phyloP scores from a whole-genome alignment of 1,284 basidiomycete genomes.

The Rhodotorula sp. region DNA sequence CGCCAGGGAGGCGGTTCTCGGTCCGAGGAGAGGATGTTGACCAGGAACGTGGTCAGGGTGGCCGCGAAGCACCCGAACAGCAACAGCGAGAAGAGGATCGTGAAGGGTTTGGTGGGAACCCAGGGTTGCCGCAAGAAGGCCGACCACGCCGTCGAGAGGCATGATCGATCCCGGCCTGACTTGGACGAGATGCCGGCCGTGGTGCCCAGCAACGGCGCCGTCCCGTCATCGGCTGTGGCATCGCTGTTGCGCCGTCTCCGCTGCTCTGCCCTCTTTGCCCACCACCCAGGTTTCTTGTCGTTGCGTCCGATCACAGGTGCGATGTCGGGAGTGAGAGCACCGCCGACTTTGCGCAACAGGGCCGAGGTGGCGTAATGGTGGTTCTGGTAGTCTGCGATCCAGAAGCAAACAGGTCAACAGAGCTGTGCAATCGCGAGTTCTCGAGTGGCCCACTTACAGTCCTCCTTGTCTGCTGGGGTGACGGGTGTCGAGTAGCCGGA shows the following conservation, averaged over 20 bases:
- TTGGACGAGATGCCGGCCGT: conserved; percentile 1
- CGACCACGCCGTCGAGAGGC: conserved; percentile 17
- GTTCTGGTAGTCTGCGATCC: conserved; percentile 19
- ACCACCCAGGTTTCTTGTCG: conserved; percentile 34
- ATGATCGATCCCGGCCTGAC: conserved; percentile 16
- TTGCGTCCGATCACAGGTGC: conserved; percentile 36
- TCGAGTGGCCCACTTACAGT: conserved; percentile 11
- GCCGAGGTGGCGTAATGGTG: conserved; percentile 36
- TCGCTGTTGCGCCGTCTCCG: conserved; percentile 20
- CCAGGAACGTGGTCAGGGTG: conserved; percentile 64
- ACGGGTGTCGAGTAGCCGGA: conserved; percentile 28
- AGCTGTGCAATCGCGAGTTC: not conserved
- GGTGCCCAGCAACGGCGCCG: conserved; percentile 18
- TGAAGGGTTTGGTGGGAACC: conserved; percentile 74
- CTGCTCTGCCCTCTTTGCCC: conserved; percentile 25
- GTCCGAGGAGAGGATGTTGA: conserved; percentile 91
- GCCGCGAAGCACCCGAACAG: conserved; percentile 56
- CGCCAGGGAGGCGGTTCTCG: conserved; percentile 93
- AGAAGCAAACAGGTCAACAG: not conserved
- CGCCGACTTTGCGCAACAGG: conserved; percentile 34
- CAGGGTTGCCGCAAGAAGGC: conserved; percentile 65
- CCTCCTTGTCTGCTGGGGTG: conserved; percentile 23
- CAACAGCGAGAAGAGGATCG: conserved; percentile 72
- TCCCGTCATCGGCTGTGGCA: conserved; percentile 5
- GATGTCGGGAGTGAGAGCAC: conserved; percentile 28